Conservation (phyloP, 225 moss, liverwort and hornwort species). For the Ulota crispa region DNA sequence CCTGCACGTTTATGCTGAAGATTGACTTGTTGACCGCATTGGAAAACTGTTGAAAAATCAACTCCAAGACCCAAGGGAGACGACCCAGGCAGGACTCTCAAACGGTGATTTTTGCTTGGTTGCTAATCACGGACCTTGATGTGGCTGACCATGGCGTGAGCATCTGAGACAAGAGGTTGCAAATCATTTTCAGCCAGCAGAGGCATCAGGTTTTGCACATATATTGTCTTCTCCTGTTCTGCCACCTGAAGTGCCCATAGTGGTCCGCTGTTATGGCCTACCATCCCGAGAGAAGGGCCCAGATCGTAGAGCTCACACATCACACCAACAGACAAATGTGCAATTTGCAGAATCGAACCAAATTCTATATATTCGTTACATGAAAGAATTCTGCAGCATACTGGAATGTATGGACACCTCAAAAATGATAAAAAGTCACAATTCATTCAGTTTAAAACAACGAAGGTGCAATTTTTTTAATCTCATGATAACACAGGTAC, state of each 20-base stretch:
- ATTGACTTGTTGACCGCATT: background rate
- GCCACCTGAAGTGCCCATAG: constrained; percentile 66
- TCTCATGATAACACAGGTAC: background rate
- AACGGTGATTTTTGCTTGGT: background rate
- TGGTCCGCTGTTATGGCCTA: constrained; percentile 40
- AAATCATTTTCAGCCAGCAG: constrained; percentile 85
- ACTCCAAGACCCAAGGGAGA: background rate
- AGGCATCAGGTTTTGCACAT: constrained; percentile 76
- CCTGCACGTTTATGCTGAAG: background rate
- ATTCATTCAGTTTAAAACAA: background rate
- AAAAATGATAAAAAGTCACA: constrained; percentile 4
- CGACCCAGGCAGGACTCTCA: background rate
- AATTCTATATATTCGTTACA: background rate
- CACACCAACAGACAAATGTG: background rate
- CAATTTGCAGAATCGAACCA: constrained; percentile 19
- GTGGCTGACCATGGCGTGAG: constrained; percentile 93
- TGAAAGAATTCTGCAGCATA: background rate
- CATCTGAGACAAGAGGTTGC: constrained; percentile 88
- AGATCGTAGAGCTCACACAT: constrained; percentile 22
- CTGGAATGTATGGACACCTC: background rate
- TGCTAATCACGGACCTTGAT: constrained; percentile 63
- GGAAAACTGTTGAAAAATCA: background rate
- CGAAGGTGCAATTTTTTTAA: background rate
- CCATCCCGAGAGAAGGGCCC: constrained; percentile 33
- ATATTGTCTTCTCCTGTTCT: constrained; percentile 88